Conservation (phyloP, 176 grass and related monocot species). For the Alopecurus myosuroides region DNA sequence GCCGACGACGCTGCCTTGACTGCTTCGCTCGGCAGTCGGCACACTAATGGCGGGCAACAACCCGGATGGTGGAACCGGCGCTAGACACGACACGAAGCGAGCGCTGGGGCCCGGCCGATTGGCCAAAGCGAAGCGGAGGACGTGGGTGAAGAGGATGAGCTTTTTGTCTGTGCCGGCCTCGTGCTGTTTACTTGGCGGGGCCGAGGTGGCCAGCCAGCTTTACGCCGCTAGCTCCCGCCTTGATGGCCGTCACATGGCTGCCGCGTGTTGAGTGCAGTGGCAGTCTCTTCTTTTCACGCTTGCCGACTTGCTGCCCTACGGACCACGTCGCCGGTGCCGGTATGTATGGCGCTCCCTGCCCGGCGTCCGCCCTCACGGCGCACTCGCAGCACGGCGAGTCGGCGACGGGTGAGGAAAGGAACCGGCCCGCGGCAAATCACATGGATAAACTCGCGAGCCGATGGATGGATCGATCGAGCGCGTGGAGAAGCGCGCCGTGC, state of each 20-base stretch:
- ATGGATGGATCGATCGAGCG: too few species aligned
- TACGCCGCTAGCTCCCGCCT: background rate
- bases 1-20: background rate
- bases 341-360: background rate
- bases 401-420: background rate
- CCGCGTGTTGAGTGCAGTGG: background rate
- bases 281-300: constrained; percentile 26
- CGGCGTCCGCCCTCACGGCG: too few species aligned
- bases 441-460: too few species aligned
- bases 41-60: background rate
- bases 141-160: background rate
- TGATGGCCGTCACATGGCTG: constrained; percentile 27
- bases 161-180: background rate
- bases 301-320: background rate
- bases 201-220: background rate
- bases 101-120: background rate
- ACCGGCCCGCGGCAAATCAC: too few species aligned
- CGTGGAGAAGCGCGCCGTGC: too few species aligned
- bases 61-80: background rate
- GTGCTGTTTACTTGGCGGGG: background rate
- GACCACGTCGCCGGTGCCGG: background rate
- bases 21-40: background rate
- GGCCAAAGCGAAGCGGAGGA: background rate
- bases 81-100: background rate
- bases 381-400: background rate